Conservation (phyloP, 176 grass and related monocot species). For the Eremochloa ophiuroides region DNA sequence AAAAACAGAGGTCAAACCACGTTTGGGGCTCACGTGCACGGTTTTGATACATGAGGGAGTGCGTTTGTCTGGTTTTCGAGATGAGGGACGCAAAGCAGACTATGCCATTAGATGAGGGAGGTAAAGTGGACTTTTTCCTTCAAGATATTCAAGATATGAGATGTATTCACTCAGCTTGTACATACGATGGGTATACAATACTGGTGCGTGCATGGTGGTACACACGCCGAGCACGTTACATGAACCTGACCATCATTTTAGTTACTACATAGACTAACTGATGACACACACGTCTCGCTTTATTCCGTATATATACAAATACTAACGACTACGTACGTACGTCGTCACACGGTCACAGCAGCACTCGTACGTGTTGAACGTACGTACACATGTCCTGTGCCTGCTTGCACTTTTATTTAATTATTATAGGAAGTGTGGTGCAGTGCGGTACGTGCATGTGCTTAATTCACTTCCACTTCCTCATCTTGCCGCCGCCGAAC, state of each 20-base stretch:
- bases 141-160: too few relatives aligned
- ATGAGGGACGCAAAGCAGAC: too few relatives aligned
- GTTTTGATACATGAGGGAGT: too few relatives aligned
- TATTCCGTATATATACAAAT: not conserved
- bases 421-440: too few relatives aligned
- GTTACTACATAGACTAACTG: not conserved
- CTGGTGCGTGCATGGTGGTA: not conserved
- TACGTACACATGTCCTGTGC: too few relatives aligned
- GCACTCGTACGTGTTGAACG: not conserved
- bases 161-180: not conserved
- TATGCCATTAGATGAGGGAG: too few relatives aligned
- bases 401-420: constrained; percentile 10
- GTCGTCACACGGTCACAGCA: not conserved
- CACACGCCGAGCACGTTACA: not conserved
- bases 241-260: not conserved
- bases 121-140: too few relatives aligned
- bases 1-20: too few relatives aligned
- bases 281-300: not conserved
- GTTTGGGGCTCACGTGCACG: too few relatives aligned
- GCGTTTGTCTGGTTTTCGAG: too few relatives aligned
- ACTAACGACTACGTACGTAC: not conserved
- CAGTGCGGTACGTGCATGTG: too few relatives aligned
- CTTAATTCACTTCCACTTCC: constrained; percentile 36
- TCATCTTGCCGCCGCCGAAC: constrained; percentile 36
- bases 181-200: not conserved